phyloP scores from a whole-genome alignment of 2,329 filamentous ascomycete genomes.

The Penicillium sp. region DNA sequence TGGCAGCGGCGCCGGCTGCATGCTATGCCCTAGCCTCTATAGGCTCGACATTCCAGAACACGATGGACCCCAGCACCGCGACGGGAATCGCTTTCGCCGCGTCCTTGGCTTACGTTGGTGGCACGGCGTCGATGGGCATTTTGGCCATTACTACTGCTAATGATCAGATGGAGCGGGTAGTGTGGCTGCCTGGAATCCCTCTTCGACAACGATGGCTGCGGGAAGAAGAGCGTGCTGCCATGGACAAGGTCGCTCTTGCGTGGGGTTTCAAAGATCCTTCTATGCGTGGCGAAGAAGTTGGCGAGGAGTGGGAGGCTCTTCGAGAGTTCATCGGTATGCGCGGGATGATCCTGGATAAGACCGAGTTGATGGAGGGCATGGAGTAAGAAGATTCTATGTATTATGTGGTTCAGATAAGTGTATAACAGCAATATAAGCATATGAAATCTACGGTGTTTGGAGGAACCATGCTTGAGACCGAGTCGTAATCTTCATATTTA shows the following conservation, averaged over 20 bases:
- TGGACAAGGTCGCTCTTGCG: constrained; percentile 77
- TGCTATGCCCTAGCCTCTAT: constrained; percentile 64
- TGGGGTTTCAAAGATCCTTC: constrained; percentile 85
- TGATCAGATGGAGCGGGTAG: constrained; percentile 91
- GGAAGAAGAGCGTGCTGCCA: constrained; percentile 80
- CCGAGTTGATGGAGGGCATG: constrained; percentile 92
- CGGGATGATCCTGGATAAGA: constrained; percentile 84
- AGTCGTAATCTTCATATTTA: constrained; percentile 32
- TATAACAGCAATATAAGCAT: not conserved
- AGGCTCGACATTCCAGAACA: constrained; percentile 60
- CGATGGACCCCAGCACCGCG: constrained; percentile 69
- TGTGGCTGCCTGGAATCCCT: constrained; percentile 78
- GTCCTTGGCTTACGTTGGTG: constrained; percentile 74
- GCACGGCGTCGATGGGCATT: constrained; percentile 73
- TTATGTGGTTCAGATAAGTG: not conserved
- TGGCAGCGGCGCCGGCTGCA: constrained; percentile 31
- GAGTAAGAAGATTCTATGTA: constrained; percentile 45
- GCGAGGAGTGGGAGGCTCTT: constrained; percentile 79
- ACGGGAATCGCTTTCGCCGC: constrained; percentile 74
- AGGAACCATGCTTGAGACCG: constrained; percentile 26
- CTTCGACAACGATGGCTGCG: constrained; percentile 76
- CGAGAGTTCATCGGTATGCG: constrained; percentile 75
- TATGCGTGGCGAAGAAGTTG: constrained; percentile 82
- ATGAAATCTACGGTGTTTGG: not conserved
- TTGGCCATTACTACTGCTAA: constrained; percentile 82